phyloP scores from a whole-genome alignment of 176 grass and related monocot genomes.

The Hordeum vulgare region MorexV3_pseudomolecules_assembly NC_058518.1:475883757-475884256 shows the following conservation, averaged over 20 bases:
- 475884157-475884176: not conserved
- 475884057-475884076: constrained; percentile 70
- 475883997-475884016: constrained; percentile 86
- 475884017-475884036: constrained; percentile 75
- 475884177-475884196: not conserved
- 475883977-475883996: constrained; percentile 25
- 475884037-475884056: constrained; percentile 91
- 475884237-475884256: not conserved
- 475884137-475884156: not conserved
- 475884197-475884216: not conserved
- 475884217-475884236: not conserved
- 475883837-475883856: not conserved
- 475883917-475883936: not conserved
- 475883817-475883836: no score
- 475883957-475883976: constrained; percentile 29
- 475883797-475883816: no score
- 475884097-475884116: constrained; percentile 44
- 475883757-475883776: no score
- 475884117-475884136: not conserved
- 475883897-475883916: not conserved
- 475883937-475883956: not conserved
- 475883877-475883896: not conserved
- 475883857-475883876: not conserved
- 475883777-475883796: no score
- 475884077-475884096: constrained; percentile 81